A percentile compares a stretch with the other conserved stretches of the same genome.
Evolutionary conservation across 1,284 basidiomycete species (phyloP).

Genomic region (Tilletia indica): DNA sequence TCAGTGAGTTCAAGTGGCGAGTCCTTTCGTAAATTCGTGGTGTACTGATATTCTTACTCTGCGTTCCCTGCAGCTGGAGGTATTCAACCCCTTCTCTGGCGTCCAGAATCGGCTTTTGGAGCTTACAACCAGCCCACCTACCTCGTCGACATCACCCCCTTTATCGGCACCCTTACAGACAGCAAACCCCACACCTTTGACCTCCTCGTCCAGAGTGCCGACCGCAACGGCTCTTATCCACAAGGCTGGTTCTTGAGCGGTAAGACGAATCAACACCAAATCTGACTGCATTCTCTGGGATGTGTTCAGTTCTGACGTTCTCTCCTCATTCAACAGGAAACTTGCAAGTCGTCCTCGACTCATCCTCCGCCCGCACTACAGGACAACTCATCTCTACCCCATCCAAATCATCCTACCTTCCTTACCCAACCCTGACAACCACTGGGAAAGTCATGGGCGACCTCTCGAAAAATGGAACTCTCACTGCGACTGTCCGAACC

Average conservation of each 20-base stretch:
- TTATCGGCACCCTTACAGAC: conserved; percentile 70
- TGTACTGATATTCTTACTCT: background rate
- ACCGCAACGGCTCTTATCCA: conserved; percentile 66
- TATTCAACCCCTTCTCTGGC: conserved; percentile 71
- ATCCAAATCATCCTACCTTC: background rate
- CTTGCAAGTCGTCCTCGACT: conserved; percentile 61
- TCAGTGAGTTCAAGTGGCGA: conserved; percentile 56
- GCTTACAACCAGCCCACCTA: conserved; percentile 76
- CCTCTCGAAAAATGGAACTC: conserved; percentile 8
- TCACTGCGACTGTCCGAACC: background rate
- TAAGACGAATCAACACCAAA: background rate
- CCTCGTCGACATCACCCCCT: conserved; percentile 74
- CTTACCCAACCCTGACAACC: conserved; percentile 1
- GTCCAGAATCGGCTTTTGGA: conserved; percentile 75
- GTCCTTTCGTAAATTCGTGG: too few relatives aligned
- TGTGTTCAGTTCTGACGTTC: background rate
- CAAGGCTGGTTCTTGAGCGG: conserved; percentile 73
- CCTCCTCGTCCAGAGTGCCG: conserved; percentile 71
- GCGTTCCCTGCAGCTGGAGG: conserved; percentile 62
- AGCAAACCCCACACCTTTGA: conserved; percentile 68
- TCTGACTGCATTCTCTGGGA: conserved; percentile 2
- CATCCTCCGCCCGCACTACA: conserved; percentile 27
- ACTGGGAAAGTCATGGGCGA: background rate
- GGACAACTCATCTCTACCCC: conserved; percentile 23
- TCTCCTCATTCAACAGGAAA: conserved; percentile 52